These are phyloP conservation scores for Colletotrichum lupini DNA, from an alignment of 2,329 filamentous ascomycete species.

Conservation along the genomic window DNA sequence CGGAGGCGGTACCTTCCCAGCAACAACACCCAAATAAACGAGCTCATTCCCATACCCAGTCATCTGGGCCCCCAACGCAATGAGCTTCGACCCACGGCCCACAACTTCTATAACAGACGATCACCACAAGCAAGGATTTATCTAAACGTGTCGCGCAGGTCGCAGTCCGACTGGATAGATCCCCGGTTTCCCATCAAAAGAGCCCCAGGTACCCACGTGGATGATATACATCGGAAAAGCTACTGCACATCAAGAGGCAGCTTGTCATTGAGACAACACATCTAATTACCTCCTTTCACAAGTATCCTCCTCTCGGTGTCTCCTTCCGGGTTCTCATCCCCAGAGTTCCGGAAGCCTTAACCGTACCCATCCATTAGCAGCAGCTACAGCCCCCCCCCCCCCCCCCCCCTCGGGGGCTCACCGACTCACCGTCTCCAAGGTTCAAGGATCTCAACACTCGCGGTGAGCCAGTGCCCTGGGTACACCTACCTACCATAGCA, in stretches of 20 bases:
- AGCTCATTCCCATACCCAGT: not conserved
- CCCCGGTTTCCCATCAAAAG: not conserved
- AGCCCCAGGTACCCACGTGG: not conserved
- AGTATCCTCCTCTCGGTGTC: not conserved
- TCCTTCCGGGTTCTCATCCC: not conserved
- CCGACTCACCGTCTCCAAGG: not conserved
- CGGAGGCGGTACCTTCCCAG: not conserved
- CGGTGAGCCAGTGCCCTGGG: slow-evolving; percentile 17
- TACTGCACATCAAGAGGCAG: not conserved
- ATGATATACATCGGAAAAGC: not conserved
- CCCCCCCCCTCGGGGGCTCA: not conserved
- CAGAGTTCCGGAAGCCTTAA: not conserved
- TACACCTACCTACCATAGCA: not conserved
- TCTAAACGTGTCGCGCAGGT: not conserved
- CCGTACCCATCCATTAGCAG: not conserved
- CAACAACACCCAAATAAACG: not conserved
- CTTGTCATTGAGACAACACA: not conserved
- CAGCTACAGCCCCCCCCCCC: not conserved
- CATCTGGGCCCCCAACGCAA: not conserved
- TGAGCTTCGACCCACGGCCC: not conserved
- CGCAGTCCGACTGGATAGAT: not conserved
- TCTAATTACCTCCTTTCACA: not conserved
- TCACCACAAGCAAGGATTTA: not conserved
- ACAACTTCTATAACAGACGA: not conserved
- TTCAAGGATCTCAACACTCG: slow-evolving; percentile 5